Base-by-base conservation (phyloP, 2,329 filamentous ascomycete species). In the Alternaria triticina region DNA sequence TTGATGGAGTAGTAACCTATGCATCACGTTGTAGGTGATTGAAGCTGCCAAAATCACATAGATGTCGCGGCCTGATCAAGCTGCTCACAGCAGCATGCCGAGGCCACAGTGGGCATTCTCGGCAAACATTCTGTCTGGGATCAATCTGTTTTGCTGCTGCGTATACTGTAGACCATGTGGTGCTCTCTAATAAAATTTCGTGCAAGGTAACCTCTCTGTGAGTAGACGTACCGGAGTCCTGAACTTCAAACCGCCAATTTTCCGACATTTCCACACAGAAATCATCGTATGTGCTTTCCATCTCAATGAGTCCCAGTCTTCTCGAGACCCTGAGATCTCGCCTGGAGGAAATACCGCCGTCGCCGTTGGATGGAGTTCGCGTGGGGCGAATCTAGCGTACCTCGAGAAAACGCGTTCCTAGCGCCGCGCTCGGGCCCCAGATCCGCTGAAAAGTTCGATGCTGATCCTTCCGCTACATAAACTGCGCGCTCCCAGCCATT, bases 361-460 rank as follows among this genome's bases (percentile, higher is more conserved):
- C 40, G 36, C 59, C 54, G 36, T 62, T 52, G 28, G 25, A 52
- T 46, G 49, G 40, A 54, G 56, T 55, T 55, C 6, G 50, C n/a
- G 60, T 59, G 55, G 60, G 56, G 49, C 59, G 55, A 40, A 50
- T 30, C 54, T 52, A 62, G 59, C 23, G 54, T 47, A 57, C 47
- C 47, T 51, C 44, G 40, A 51, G 17, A 49, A 40, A 40, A 58
- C 55, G 59, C 59, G 59, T 54, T 17, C 20, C 30, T 56, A 33
- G 59, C 49, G 59, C 43, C 13, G 5, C 17, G 55, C 59, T 47
- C 59, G 49, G 46, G 17, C 59, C 55, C 12, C 23, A 25, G 57
- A 33, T 62, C 64, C 54, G 62, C 64, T 62, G 52, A 67, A 67
- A 66, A 66, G 57, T 64, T 62, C 60, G 56, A 63, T 51, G 60